Percentiles rank a stretch among this genome's conserved stretches.
phyloP scores from a whole-genome alignment of 768 basidiomycete genomes.

The Sarcodon sp. region DNA sequence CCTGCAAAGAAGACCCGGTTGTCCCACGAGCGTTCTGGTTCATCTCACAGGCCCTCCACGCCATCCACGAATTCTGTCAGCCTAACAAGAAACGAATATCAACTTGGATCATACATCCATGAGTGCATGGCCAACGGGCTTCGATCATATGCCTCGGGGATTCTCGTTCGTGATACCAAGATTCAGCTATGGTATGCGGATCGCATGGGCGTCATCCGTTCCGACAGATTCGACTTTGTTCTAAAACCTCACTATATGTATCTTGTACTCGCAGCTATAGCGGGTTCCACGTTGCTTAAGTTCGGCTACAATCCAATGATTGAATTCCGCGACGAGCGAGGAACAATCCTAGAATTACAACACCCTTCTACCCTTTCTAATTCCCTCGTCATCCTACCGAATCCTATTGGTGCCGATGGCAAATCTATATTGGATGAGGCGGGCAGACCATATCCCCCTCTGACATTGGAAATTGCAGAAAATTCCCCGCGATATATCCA shows the following conservation, averaged over 20 bases:
- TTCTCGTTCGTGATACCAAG: neutral
- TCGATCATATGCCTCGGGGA: constrained; percentile 1
- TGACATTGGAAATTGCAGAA: neutral
- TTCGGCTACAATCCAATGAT: neutral
- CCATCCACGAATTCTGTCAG: no score
- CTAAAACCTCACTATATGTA: neutral
- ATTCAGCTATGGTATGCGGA: constrained; percentile 3
- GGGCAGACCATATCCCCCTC: neutral
- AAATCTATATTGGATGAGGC: neutral
- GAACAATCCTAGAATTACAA: no score
- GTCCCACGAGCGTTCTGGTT: no score
- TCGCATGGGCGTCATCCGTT: constrained; percentile 2
- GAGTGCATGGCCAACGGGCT: neutral
- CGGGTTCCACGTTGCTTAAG: neutral
- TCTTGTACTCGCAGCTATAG: neutral
- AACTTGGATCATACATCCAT: no score
- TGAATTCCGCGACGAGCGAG: neutral
- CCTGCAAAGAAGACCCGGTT: no score
- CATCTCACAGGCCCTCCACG: no score
- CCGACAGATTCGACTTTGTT: neutral
- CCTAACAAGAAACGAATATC: no score
- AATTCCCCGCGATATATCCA: neutral
- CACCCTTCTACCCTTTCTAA: neutral
- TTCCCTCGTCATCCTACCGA: neutral
- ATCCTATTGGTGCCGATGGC: neutral